Conservation (phyloP, 805 yeast species). For the Kodamaea kaohsiungensis region DNA sequence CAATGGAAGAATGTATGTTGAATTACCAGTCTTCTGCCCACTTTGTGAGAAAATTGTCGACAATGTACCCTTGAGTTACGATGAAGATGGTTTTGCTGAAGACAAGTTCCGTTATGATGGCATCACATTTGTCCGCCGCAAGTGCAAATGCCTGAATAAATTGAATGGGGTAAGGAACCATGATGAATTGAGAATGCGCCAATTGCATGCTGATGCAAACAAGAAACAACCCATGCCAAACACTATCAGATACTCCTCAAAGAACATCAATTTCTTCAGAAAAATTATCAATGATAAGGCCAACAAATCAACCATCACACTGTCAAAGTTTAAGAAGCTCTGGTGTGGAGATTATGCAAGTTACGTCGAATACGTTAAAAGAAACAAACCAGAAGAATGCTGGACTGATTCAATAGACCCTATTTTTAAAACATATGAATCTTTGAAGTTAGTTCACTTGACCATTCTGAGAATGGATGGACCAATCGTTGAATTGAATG, state of each 20-base stretch:
- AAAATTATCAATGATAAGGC: neutral
- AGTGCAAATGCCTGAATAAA: conserved; percentile 1
- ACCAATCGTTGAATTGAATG: conserved; percentile 10
- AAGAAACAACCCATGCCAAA: conserved; percentile 4
- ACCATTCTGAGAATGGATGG: conserved; percentile 6
- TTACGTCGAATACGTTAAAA: neutral
- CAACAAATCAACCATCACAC: neutral
- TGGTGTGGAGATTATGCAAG: neutral
- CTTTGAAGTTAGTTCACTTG: conserved; percentile 9
- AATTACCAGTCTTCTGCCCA: neutral
- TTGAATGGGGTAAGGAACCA: conserved; percentile 2
- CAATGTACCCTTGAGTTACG: neutral
- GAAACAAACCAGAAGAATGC: neutral
- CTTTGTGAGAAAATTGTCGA: neutral
- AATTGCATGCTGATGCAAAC: neutral
- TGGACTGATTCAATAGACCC: neutral
- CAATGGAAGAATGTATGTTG: neutral
- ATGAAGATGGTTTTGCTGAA: conserved; percentile 1
- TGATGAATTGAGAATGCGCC: conserved; percentile 1
- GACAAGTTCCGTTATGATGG: neutral
- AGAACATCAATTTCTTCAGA: conserved; percentile 3
- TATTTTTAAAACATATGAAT: conserved; percentile 6
- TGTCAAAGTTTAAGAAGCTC: neutral
- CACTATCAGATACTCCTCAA: conserved; percentile 9
- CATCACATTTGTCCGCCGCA: neutral